A percentile compares a stretch with the other conserved stretches of the same genome.
Evolutionary conservation across 2,329 filamentous ascomycete species (phyloP).

Genomic region (Xylaria sp.): DNA sequence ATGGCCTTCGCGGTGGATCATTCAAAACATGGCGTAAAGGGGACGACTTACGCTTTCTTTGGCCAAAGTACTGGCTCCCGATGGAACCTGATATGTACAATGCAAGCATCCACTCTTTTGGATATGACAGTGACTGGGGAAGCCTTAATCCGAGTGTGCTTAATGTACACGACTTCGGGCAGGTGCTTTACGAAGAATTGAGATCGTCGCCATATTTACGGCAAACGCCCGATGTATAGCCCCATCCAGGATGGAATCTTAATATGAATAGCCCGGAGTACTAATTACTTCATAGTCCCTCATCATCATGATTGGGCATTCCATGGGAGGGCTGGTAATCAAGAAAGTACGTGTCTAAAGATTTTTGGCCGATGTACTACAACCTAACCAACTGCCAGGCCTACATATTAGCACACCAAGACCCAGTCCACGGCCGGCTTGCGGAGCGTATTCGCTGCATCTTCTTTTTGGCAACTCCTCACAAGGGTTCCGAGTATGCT

Average conservation of each 20-base stretch:
- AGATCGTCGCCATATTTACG: slow-evolving; percentile 33
- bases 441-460: slow-evolving; percentile 3
- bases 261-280: background rate
- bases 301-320: slow-evolving; percentile 10
- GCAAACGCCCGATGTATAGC: background rate
- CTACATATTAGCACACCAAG: slow-evolving; percentile 12
- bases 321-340: slow-evolving; percentile 14
- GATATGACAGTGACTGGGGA: slow-evolving; percentile 42
- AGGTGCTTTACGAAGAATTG: slow-evolving; percentile 39
- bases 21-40: slow-evolving; percentile 49
- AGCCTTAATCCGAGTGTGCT: slow-evolving; percentile 29
- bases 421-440: background rate
- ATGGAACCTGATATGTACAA: slow-evolving; percentile 38
- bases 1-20: slow-evolving; percentile 49
- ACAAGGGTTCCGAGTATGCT: slow-evolving; percentile 9
- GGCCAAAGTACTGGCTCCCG: slow-evolving; percentile 49
- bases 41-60: slow-evolving; percentile 42
- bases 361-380: background rate
- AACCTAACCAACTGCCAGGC: background rate
- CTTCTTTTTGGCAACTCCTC: slow-evolving; percentile 10
- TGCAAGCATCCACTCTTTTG: slow-evolving; percentile 39
- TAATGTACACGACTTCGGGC: slow-evolving; percentile 41
- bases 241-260: background rate
- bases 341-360: background rate
- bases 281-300: background rate